phyloP scores from a whole-genome alignment of 257 asterid genomes.

The Solanum tarapatanum region DNA sequence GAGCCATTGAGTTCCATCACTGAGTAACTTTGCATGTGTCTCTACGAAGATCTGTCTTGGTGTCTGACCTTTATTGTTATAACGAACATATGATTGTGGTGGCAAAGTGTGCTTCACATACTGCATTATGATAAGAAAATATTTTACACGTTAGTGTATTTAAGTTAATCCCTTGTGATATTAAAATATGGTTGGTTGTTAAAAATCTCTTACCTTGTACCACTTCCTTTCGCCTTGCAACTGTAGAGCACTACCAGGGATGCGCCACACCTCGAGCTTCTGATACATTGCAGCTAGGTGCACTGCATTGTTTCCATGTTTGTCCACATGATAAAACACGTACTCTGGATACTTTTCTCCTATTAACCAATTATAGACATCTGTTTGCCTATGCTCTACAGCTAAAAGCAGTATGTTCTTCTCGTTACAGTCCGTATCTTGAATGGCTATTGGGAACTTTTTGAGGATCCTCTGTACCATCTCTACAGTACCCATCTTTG shows the following conservation, averaged over 20 bases:
- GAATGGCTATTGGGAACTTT: constrained; percentile 32
- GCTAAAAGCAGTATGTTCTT: constrained; percentile 50
- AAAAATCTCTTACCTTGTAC: constrained; percentile 30
- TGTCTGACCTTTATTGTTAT: constrained; percentile 28
- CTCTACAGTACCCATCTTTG: constrained; percentile 43
- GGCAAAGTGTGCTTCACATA: constrained; percentile 34
- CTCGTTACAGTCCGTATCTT: constrained; percentile 27
- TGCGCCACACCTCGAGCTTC: constrained; percentile 30
- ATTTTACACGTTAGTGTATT: background rate
- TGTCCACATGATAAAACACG: constrained; percentile 34
- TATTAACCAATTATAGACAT: constrained; percentile 15
- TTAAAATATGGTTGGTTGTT: background rate
- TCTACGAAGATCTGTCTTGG: constrained; percentile 22
- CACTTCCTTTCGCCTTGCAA: constrained; percentile 56
- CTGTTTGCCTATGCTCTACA: constrained; percentile 36
- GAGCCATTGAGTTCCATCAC: constrained; percentile 40
- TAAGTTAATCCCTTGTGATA: background rate
- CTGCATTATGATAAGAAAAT: constrained; percentile 21
- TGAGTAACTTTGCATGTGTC: constrained; percentile 18
- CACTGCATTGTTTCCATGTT: constrained; percentile 28
- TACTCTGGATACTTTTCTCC: constrained; percentile 14
- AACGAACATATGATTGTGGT: constrained; percentile 7
- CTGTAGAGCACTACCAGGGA: constrained; percentile 55
- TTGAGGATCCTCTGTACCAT: constrained; percentile 34
- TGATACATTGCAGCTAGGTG: constrained; percentile 44